These are phyloP conservation scores for Penicillium cinerascens DNA, from an alignment of 495 filamentous ascomycete genomes.

Conservation along the genomic window DNA sequence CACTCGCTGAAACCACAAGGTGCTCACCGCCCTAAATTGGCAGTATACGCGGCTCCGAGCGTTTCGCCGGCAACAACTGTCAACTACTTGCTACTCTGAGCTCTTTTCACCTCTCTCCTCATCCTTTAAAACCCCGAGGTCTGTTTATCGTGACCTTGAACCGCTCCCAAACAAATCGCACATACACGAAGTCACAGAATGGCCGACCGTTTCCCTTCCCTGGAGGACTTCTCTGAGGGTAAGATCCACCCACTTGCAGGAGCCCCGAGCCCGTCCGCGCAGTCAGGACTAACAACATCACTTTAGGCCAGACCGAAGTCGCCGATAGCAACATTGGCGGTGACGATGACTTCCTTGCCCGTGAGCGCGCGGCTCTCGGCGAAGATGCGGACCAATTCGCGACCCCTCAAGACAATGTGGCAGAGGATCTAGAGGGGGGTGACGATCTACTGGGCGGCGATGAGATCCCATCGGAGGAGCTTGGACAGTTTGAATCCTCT, in stretches of 20 bases:
- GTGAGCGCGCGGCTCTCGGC: constrained; percentile 83
- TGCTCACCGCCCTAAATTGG: constrained; percentile 31
- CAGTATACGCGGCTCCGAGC: constrained; percentile 29
- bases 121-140: not conserved
- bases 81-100: constrained; percentile 14
- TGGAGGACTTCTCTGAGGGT: constrained; percentile 95
- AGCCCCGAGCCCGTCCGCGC: constrained; percentile 10
- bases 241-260: constrained; percentile 36
- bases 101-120: constrained; percentile 11
- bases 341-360: constrained; percentile 77
- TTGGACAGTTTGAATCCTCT: constrained; percentile 75
- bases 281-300: constrained; percentile 26
- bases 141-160: not conserved
- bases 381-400: constrained; percentile 92
- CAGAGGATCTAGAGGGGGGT: constrained; percentile 51
- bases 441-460: constrained; percentile 73
- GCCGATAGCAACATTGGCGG: constrained; percentile 39
- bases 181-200: constrained; percentile 44
- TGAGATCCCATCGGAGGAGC: constrained; percentile 47
- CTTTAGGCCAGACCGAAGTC: constrained; percentile 57
- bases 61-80: constrained; percentile 27
- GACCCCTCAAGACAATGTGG: constrained; percentile 67
- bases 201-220: constrained; percentile 94
- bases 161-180: not conserved
- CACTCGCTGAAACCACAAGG: constrained; percentile 11